Evolutionary conservation across 2,329 filamentous ascomycete species (phyloP).

Genomic region (Geosmithia flava): DNA sequence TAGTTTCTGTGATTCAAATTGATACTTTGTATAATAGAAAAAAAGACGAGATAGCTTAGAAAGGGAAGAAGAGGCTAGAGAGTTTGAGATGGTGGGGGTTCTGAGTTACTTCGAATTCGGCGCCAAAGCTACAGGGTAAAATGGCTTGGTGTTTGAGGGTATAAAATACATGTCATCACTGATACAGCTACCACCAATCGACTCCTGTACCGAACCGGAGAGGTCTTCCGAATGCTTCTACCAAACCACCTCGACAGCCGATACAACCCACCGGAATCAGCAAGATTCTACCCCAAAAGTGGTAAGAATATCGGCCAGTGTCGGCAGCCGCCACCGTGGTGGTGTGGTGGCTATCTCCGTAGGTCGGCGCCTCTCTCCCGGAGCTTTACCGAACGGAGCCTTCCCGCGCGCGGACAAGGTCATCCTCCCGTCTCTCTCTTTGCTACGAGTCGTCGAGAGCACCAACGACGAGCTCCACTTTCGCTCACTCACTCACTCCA

Average conservation of each 20-base stretch:
- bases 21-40: background rate
- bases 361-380: background rate
- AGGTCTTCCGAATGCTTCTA: background rate
- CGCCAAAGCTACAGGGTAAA: background rate
- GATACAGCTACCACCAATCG: background rate
- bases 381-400: background rate
- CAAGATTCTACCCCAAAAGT: background rate
- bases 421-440: background rate
- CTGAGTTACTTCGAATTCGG: background rate
- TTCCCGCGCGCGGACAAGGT: background rate
- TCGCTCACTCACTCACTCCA: background rate
- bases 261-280: background rate
- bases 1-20: constrained; percentile 2
- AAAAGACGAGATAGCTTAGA: background rate
- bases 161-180: background rate
- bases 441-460: background rate
- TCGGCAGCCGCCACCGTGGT: background rate
- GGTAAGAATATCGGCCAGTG: background rate
- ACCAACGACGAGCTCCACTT: background rate
- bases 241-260: background rate
- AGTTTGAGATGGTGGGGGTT: background rate
- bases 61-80: background rate
- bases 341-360: background rate
- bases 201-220: background rate
- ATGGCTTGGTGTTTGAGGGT: background rate